A percentile compares a stretch with the other conserved stretches of the same genome.
Evolutionary conservation across 2,329 filamentous ascomycete genomes (phyloP).

Genomic region (Cytospora piceicola): DNA sequence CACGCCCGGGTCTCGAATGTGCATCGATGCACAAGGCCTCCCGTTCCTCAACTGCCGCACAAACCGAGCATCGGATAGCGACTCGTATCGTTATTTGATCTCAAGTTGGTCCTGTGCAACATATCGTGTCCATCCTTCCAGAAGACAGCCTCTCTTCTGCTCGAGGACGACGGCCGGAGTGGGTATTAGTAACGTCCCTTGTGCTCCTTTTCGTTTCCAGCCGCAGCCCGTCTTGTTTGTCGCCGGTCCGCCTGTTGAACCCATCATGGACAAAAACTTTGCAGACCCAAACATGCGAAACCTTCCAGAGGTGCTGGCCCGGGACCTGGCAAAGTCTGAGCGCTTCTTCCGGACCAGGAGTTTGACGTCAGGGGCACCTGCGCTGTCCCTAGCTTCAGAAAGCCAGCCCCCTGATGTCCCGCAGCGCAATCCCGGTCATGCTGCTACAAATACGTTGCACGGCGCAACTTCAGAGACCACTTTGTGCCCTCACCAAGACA

Average conservation of each 20-base stretch:
- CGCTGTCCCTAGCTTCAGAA: conserved; percentile 39
- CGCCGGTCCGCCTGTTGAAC: not conserved
- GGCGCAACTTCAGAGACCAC: conserved; percentile 22
- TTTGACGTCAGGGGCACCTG: conserved; percentile 57
- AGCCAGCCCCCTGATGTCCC: conserved; percentile 21
- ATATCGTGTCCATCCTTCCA: conserved; percentile 9
- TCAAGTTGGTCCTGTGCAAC: conserved; percentile 22
- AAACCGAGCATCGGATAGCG: conserved; percentile 19
- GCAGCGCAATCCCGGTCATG: conserved; percentile 23
- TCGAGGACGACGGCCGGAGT: conserved; percentile 17
- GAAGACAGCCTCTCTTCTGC: conserved; percentile 10
- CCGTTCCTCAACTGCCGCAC: conserved; percentile 19
- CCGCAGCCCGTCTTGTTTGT: conserved; percentile 13
- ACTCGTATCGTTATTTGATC: conserved; percentile 22
- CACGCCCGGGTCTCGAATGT: conserved; percentile 6
- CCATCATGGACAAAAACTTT: conserved; percentile 17
- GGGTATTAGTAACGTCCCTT: conserved; percentile 12
- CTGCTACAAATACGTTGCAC: conserved; percentile 26
- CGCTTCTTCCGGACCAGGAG: conserved; percentile 53
- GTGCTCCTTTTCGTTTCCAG: conserved; percentile 4
- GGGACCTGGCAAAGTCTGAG: conserved; percentile 55
- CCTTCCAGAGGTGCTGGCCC: conserved; percentile 60
- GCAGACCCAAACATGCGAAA: conserved; percentile 44
- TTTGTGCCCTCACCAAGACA: conserved; percentile 22
- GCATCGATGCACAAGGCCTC: conserved; percentile 22